A percentile compares a stretch with the other conserved stretches of the same genome.
phyloP scores from a whole-genome alignment of 192 early-diverging fungal species.

The Pilobolus umbonatus region DNA sequence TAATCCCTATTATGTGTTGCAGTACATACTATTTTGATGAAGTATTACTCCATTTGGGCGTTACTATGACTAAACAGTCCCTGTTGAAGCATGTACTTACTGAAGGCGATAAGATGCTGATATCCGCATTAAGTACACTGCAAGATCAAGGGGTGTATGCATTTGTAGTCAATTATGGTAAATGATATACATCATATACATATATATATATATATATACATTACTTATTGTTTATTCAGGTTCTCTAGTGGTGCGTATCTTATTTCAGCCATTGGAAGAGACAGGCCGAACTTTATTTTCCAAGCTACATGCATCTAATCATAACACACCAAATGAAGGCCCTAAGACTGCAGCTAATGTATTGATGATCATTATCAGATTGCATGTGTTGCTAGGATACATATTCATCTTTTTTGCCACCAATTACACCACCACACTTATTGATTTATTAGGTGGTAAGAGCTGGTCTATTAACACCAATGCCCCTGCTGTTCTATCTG shows the following conservation, averaged over 20 bases:
- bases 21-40: constrained; percentile 54
- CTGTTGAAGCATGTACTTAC: constrained; percentile 92
- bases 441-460: constrained; percentile 57
- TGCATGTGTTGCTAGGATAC: constrained; percentile 71
- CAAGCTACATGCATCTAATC: constrained; percentile 40
- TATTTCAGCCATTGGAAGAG: constrained; percentile 95
- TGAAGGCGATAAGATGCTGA: constrained; percentile 95
- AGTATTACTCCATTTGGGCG: constrained; percentile 58
- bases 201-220: background rate
- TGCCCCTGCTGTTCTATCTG: constrained; percentile 54
- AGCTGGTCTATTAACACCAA: constrained; percentile 46
- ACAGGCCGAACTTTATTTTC: constrained; percentile 82
- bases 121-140: constrained; percentile 52
- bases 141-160: constrained; percentile 77
- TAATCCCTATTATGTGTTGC: background rate
- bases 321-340: constrained; percentile 18
- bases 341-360: constrained; percentile 4
- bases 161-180: constrained; percentile 81
- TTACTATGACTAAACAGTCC: constrained; percentile 79
- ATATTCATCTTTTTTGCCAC: constrained; percentile 79
- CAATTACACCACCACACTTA: constrained; percentile 69
- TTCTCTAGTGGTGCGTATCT: constrained; percentile 80
- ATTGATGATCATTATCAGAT: constrained; percentile 44
- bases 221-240: constrained; percentile 41
- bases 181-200: background rate